Conservation (phyloP, 169 alveolate genomes). For the Besnoitia besnoiti region DNA sequence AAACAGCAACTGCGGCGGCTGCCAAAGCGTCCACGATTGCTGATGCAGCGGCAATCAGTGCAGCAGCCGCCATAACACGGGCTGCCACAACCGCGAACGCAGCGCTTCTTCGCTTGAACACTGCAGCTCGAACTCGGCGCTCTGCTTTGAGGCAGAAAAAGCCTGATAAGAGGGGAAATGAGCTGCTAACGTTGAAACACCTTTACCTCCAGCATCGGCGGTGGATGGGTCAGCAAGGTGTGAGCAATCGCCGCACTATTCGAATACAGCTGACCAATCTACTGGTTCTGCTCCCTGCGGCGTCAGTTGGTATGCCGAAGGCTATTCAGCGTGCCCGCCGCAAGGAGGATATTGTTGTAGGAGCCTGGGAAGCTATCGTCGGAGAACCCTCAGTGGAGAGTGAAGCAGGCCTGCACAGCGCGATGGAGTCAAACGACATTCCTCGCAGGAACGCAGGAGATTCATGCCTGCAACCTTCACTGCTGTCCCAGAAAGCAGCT, state of each 20-base stretch:
- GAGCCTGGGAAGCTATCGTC: too few relatives aligned
- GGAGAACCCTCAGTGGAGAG: too few relatives aligned
- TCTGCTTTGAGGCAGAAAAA: neutral
- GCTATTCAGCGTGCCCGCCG: neutral
- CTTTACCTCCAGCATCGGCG: slow-evolving; percentile 9
- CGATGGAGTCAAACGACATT: too few relatives aligned
- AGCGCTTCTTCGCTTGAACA: neutral
- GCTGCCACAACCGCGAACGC: neutral
- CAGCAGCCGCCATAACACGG: neutral
- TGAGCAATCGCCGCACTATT: neutral
- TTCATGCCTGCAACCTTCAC: neutral
- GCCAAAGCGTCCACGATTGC: neutral
- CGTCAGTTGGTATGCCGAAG: slow-evolving; percentile 20
- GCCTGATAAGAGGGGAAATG: neutral
- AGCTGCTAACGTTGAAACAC: neutral
- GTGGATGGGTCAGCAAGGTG: neutral
- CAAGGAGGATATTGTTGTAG: neutral
- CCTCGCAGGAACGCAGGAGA: too few relatives aligned
- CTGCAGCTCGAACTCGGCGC: neutral
- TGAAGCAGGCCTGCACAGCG: too few relatives aligned
- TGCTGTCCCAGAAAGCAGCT: neutral
- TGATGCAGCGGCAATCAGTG: neutral
- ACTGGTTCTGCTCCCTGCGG: slow-evolving; percentile 6
- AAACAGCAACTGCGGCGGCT: neutral
- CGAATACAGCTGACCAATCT: neutral